phyloP scores from a whole-genome alignment of 2,329 filamentous ascomycete genomes.

The Fusarium luffae region DNA sequence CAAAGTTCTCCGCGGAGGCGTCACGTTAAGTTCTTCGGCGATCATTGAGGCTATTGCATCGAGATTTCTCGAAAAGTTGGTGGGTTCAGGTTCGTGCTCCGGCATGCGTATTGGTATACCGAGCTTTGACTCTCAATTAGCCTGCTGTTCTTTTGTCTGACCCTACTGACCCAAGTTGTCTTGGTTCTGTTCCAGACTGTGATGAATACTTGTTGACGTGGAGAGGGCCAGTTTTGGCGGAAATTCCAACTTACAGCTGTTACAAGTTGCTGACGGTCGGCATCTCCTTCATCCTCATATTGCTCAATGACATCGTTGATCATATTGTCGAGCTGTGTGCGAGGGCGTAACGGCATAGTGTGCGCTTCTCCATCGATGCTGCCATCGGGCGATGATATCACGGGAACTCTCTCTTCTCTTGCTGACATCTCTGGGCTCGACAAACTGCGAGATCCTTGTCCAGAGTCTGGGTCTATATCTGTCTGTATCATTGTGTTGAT shows the following conservation, averaged over 20 bases:
- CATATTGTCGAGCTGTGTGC: slow-evolving; percentile 1
- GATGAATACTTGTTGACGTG: neutral
- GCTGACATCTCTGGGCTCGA: neutral
- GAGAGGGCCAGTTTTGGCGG: neutral
- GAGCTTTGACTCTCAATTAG: slow-evolving; percentile 12
- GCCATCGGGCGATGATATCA: neutral
- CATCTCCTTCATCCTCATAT: neutral
- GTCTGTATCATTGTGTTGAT: neutral
- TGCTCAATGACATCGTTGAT: neutral
- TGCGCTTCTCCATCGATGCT: neutral
- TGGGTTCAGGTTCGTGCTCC: slow-evolving; percentile 9
- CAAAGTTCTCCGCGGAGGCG: slow-evolving; percentile 12
- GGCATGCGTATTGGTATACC: neutral
- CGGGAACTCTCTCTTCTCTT: neutral
- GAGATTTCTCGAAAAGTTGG: neutral
- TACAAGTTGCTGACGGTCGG: neutral
- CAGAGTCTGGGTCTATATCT: neutral
- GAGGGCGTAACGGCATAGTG: neutral
- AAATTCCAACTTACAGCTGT: slow-evolving; percentile 19
- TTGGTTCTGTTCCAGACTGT: neutral
- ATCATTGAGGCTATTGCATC: neutral
- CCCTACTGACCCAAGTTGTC: neutral
- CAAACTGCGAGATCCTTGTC: neutral
- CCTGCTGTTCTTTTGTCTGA: neutral
- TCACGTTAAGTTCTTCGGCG: slow-evolving; percentile 2